These are phyloP conservation scores for Trichoderma sp. DNA, from an alignment of 2,329 filamentous ascomycete genomes.

Conservation along the genomic window DNA sequence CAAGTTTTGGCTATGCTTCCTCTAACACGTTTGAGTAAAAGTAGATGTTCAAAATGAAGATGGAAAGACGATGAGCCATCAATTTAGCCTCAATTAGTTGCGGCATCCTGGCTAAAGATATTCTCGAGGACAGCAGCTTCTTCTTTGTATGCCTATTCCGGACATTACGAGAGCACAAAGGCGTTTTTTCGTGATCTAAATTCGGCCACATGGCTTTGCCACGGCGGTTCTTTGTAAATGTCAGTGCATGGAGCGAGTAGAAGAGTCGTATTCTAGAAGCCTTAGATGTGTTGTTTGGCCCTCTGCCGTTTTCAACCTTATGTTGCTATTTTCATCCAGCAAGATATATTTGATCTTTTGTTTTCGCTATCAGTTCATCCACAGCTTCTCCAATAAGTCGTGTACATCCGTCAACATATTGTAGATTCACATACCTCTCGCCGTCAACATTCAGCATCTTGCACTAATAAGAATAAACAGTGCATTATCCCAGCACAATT, in stretches of 20 bases:
- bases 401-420: neutral
- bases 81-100: neutral
- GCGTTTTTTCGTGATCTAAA: neutral
- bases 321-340: neutral
- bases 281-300: neutral
- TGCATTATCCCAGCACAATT: neutral
- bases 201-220: neutral
- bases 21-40: neutral
- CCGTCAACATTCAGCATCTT: neutral
- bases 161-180: neutral
- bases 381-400: neutral
- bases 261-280: neutral
- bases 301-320: neutral
- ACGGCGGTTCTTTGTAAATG: neutral
- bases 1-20: neutral
- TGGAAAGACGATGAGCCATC: too few species aligned
- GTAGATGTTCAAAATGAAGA: neutral
- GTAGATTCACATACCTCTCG: too few species aligned
- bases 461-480: neutral
- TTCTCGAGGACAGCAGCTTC: neutral
- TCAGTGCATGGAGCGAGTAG: neutral
- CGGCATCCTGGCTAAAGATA: neutral
- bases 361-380: neutral
- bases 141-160: neutral
- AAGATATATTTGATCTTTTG: neutral